These are phyloP conservation scores for Chytriomyces sp. DNA, from an alignment of 192 early-diverging fungal genomes.

Conservation along the genomic window DNA sequence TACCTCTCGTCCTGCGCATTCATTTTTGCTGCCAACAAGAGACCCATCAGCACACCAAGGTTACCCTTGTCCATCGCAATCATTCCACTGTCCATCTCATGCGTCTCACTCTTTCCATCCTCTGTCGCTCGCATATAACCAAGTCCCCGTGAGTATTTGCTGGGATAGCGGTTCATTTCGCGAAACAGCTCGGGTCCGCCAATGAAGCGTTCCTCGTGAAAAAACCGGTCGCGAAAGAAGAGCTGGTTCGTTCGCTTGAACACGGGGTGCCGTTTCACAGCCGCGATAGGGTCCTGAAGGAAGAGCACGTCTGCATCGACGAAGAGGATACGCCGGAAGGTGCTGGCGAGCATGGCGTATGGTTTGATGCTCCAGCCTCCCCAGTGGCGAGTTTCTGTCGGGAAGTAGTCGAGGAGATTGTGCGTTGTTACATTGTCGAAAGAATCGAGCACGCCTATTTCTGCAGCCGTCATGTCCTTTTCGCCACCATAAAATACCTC, in stretches of 20 bases:
- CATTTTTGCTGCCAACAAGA: slow-evolving; percentile 14
- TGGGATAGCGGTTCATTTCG: background rate
- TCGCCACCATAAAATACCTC: background rate
- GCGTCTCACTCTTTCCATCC: background rate
- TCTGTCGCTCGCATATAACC: background rate
- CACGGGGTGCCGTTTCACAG: slow-evolving; percentile 45
- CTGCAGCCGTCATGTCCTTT: background rate
- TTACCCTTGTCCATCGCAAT: slow-evolving; percentile 12
- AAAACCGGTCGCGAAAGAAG: slow-evolving; percentile 65
- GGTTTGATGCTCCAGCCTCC: slow-evolving; percentile 51
- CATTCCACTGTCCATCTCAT: slow-evolving; percentile 15
- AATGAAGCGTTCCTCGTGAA: background rate
- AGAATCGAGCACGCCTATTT: background rate
- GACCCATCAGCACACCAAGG: background rate
- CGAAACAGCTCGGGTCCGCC: background rate
- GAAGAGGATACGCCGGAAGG: slow-evolving; percentile 63
- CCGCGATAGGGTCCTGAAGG: slow-evolving; percentile 54
- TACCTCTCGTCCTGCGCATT: background rate
- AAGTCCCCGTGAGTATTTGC: background rate
- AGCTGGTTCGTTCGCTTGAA: slow-evolving; percentile 50
- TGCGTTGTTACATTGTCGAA: background rate
- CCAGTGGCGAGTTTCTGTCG: background rate
- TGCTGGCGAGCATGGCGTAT: slow-evolving; percentile 61
- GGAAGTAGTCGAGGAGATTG: background rate
- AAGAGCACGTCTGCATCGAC: slow-evolving; percentile 72